phyloP scores from a whole-genome alignment of 805 yeast species.

The Myxozyma udenii region DNA sequence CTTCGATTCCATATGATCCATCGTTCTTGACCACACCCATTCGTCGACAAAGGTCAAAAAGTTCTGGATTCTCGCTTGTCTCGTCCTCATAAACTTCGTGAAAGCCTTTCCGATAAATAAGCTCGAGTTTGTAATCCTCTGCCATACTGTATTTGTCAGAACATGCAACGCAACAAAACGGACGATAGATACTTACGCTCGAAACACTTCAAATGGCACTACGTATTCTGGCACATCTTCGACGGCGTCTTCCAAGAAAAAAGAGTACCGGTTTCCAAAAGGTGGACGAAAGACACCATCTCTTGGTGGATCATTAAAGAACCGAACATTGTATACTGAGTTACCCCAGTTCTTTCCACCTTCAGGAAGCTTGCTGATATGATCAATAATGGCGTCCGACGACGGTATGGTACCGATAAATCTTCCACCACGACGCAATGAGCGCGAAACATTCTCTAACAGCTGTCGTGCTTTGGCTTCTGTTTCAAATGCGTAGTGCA shows the following conservation, averaged over 20 bases:
- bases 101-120: slow-evolving; percentile 72
- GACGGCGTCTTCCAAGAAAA: slow-evolving; percentile 85
- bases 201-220: slow-evolving; percentile 85
- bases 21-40: slow-evolving; percentile 61
- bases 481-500: slow-evolving; percentile 90
- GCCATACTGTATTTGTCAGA: slow-evolving; percentile 49
- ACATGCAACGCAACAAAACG: not conserved
- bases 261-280: slow-evolving; percentile 79
- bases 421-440: slow-evolving; percentile 75
- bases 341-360: slow-evolving; percentile 78
- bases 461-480: slow-evolving; percentile 74
- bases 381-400: slow-evolving; percentile 73
- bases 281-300: slow-evolving; percentile 71
- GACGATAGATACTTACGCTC: slow-evolving; percentile 45
- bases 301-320: slow-evolving; percentile 72
- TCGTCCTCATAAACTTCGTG: slow-evolving; percentile 78
- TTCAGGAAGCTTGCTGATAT: slow-evolving; percentile 51
- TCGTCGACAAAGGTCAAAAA: slow-evolving; percentile 34
- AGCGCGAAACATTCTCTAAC: slow-evolving; percentile 69
- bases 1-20: slow-evolving; percentile 82
- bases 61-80: slow-evolving; percentile 53
- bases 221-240: slow-evolving; percentile 96
- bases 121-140: slow-evolving; percentile 71
- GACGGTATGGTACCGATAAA: slow-evolving; percentile 95
- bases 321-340: slow-evolving; percentile 72